Conservation (phyloP, 2,329 filamentous ascomycete species). For the Talaromyces islandicus region DNA sequence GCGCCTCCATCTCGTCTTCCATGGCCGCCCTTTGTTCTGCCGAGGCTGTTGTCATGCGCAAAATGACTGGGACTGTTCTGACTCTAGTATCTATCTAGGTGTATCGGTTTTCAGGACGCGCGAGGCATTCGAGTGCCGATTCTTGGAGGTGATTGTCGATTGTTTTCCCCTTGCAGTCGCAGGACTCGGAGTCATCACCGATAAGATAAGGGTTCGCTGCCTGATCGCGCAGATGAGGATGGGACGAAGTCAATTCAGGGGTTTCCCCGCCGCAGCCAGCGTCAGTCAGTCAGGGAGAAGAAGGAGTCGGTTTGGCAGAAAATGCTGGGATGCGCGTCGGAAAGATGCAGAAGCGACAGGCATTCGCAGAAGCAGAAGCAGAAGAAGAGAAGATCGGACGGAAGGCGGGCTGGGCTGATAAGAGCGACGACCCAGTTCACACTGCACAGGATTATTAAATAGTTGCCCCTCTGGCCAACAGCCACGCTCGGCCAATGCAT, state of each 20-base stretch:
- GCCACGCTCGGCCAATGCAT: conserved; percentile 1
- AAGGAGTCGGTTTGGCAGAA: not conserved
- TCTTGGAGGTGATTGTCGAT: not conserved
- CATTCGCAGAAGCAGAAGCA: not conserved
- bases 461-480: conserved; percentile 1
- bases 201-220: not conserved
- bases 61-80: too few species aligned
- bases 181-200: not conserved
- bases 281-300: too few species aligned
- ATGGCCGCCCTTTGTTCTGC: conserved; percentile 33
- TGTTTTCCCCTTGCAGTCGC: not conserved
- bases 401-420: not conserved
- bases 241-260: not conserved
- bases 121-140: not conserved
- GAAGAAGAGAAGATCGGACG: not conserved
- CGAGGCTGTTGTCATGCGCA: conserved; percentile 14
- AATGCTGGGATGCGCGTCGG: not conserved
- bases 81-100: not conserved
- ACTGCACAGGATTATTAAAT: too few species aligned
- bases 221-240: not conserved
- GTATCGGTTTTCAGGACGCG: not conserved
- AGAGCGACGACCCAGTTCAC: not conserved
- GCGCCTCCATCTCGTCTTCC: conserved; percentile 42
- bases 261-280: not conserved
- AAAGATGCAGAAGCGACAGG: not conserved